These are phyloP conservation scores for Phytopythium montanum DNA, from an alignment of 352 stramenopile genomes.

Conservation along the genomic window DNA sequence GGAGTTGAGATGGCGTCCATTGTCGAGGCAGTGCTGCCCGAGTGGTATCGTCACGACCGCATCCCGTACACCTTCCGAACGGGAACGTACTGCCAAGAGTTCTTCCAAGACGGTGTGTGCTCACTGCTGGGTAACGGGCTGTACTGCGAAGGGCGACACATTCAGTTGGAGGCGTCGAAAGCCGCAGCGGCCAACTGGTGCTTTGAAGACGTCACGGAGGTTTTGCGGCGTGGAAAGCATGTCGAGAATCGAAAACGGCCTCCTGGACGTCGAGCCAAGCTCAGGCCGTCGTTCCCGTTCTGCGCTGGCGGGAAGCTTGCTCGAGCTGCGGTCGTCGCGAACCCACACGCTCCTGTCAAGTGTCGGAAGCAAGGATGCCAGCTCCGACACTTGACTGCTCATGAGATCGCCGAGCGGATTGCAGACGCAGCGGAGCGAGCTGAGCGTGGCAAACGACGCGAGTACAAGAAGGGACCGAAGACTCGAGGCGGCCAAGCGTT, in stretches of 20 bases:
- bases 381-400: conserved; percentile 41
- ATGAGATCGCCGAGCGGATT: conserved; percentile 51
- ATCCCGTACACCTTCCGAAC: conserved; percentile 61
- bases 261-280: not conserved
- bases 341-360: conserved; percentile 17
- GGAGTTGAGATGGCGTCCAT: conserved; percentile 4
- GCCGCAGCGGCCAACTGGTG: conserved; percentile 16
- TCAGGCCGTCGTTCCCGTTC: conserved; percentile 34
- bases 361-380: conserved; percentile 38
- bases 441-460: conserved; percentile 19
- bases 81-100: conserved; percentile 45
- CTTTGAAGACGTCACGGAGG: conserved; percentile 36
- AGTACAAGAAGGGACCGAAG: not conserved
- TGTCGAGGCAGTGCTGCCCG: conserved; percentile 24
- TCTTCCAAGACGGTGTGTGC: conserved; percentile 44
- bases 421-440: conserved; percentile 33
- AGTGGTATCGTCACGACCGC: conserved; percentile 38
- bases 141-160: conserved; percentile 38
- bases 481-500: not conserved
- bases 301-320: conserved; percentile 25
- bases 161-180: conserved; percentile 16
- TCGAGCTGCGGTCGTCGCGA: conserved; percentile 5
- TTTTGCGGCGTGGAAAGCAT: conserved; percentile 12
- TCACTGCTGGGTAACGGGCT: conserved; percentile 22
- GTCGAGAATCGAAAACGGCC: conserved; percentile 14